These are phyloP conservation scores for Globisporangium sylvaticum DNA, from an alignment of 352 stramenopile genomes.

Conservation along the genomic window DNA sequence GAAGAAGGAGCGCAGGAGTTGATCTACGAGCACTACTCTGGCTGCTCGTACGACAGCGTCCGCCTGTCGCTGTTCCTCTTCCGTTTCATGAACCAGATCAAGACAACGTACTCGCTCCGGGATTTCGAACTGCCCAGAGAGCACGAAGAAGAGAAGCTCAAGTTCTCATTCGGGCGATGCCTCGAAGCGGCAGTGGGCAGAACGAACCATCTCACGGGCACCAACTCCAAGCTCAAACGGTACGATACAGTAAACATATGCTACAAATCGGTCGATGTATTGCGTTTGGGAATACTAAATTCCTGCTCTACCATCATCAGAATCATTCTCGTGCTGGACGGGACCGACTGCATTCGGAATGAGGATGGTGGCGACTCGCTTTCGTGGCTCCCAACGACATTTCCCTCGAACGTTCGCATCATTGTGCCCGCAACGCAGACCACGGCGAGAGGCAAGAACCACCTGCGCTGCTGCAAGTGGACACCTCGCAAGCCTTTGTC, in stretches of 20 bases:
- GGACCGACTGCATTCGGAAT: slow-evolving; percentile 76
- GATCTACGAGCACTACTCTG: slow-evolving; percentile 79
- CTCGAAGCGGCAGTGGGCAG: slow-evolving; percentile 63
- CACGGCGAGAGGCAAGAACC: slow-evolving; percentile 18
- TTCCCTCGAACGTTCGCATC: slow-evolving; percentile 64
- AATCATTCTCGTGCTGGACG: slow-evolving; percentile 77
- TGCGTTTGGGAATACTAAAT: not conserved
- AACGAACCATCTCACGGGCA: slow-evolving; percentile 25
- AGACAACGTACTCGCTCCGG: slow-evolving; percentile 57
- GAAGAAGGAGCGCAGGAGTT: slow-evolving; percentile 40
- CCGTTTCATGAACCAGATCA: slow-evolving; percentile 78
- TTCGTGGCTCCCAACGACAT: slow-evolving; percentile 76
- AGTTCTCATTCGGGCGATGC: slow-evolving; percentile 77
- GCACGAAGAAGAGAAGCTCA: slow-evolving; percentile 84
- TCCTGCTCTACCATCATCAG: slow-evolving; percentile 1
- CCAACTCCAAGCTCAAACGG: slow-evolving; percentile 38
- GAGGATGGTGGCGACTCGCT: slow-evolving; percentile 81
- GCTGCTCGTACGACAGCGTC: slow-evolving; percentile 82
- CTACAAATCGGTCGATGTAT: not conserved
- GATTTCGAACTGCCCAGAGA: slow-evolving; percentile 80
- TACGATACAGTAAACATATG: not conserved
- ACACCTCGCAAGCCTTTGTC: slow-evolving; percentile 43
- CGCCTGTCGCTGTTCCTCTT: slow-evolving; percentile 82
- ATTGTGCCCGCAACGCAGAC: slow-evolving; percentile 65
- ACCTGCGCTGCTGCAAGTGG: slow-evolving; percentile 36